phyloP scores from a whole-genome alignment of 2,329 filamentous ascomycete species.

The Teratosphaeria viscida region DNA sequence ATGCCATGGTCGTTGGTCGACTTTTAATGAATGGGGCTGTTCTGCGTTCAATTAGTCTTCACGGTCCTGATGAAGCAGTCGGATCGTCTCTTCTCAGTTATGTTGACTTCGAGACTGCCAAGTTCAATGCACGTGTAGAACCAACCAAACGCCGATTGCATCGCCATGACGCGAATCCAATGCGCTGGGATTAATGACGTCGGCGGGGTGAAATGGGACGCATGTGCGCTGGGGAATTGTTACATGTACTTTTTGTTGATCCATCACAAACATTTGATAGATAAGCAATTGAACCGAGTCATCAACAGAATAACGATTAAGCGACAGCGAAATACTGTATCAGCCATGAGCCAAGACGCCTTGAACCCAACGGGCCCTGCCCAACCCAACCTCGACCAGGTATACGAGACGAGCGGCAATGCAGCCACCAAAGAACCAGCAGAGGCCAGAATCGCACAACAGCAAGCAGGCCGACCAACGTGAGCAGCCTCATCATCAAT shows the following conservation, averaged over 20 bases:
- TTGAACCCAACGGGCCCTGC: conserved; percentile 31
- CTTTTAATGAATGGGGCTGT: neutral
- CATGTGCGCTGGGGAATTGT: neutral
- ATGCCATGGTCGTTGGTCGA: conserved; percentile 11
- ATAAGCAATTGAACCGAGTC: neutral
- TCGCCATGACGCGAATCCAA: neutral
- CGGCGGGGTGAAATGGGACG: neutral
- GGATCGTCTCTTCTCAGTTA: neutral
- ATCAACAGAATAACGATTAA: neutral
- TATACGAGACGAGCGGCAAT: conserved; percentile 39
- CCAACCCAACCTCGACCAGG: conserved; percentile 34
- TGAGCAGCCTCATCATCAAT: neutral
- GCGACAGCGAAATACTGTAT: neutral
- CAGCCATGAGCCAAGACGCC: conserved; percentile 6
- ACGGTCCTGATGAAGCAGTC: neutral
- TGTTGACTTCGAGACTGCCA: neutral
- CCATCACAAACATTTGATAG: neutral
- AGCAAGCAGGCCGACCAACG: conserved; percentile 10
- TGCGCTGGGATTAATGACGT: neutral
- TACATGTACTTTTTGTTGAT: neutral
- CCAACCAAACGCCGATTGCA: neutral
- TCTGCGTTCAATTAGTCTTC: neutral
- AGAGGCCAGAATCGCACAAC: conserved; percentile 25
- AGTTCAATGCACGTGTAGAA: neutral
- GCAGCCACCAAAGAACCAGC: conserved; percentile 32